phyloP scores from a whole-genome alignment of 2,329 filamentous ascomycete species.

The Myotisia sp. region DNA sequence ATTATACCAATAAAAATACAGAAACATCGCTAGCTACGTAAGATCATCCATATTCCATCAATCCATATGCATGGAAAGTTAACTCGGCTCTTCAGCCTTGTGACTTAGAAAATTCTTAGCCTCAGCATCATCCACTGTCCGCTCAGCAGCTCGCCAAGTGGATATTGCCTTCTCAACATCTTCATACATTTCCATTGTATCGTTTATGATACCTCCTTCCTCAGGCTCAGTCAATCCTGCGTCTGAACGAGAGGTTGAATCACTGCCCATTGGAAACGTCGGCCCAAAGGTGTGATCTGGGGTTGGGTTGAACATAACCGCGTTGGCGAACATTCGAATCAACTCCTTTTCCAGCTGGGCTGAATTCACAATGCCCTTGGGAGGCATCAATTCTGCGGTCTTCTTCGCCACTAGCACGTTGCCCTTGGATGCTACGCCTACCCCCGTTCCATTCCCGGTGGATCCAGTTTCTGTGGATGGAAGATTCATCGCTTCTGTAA shows the following conservation, averaged over 20 bases:
- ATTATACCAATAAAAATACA: background rate
- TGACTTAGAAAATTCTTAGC: slow-evolving; percentile 24
- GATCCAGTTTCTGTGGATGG: slow-evolving; percentile 39
- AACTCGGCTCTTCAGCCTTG: slow-evolving; percentile 24
- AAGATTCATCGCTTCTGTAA: slow-evolving; percentile 49
- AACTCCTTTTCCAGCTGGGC: slow-evolving; percentile 84
- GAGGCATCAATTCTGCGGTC: slow-evolving; percentile 64
- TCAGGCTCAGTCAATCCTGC: slow-evolving; percentile 48
- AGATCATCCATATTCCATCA: slow-evolving; percentile 22
- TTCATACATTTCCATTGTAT: slow-evolving; percentile 77
- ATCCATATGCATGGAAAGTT: slow-evolving; percentile 26
- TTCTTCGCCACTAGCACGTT: slow-evolving; percentile 35
- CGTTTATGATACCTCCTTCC: slow-evolving; percentile 75
- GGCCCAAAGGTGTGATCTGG: slow-evolving; percentile 55
- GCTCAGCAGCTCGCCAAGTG: slow-evolving; percentile 60
- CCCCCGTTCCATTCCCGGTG: slow-evolving; percentile 14
- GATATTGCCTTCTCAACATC: slow-evolving; percentile 68
- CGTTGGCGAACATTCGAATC: slow-evolving; percentile 94
- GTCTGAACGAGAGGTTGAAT: slow-evolving; percentile 19
- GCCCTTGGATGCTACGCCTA: slow-evolving; percentile 26
- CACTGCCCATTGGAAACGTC: slow-evolving; percentile 41
- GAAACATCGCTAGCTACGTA: background rate
- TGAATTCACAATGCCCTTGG: slow-evolving; percentile 82
- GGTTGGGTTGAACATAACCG: slow-evolving; percentile 95
- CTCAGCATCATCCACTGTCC: slow-evolving; percentile 23